Conservation (phyloP, 768 basidiomycete species). For the Leccinum subgranulosum region DNA sequence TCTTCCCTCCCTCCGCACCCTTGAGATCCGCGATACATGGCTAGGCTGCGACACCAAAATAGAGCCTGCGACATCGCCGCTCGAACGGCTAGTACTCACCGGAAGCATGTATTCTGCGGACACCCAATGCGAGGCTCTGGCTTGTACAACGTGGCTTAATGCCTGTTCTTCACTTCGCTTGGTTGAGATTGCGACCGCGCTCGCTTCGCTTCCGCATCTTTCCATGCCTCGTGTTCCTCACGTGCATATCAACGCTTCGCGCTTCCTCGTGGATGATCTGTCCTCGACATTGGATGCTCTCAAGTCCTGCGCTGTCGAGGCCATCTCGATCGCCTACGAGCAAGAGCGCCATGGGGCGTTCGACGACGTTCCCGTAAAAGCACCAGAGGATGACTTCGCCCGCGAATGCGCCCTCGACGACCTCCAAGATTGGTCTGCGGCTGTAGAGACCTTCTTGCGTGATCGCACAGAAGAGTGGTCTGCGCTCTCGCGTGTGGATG, state of each 20-base stretch:
- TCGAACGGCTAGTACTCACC: constrained; percentile 26
- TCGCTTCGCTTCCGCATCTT: constrained; percentile 12
- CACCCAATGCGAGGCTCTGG: constrained; percentile 16
- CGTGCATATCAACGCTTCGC: constrained; percentile 28
- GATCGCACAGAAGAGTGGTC: constrained; percentile 18
- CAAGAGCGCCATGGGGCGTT: constrained; percentile 1
- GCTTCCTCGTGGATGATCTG: constrained; percentile 21
- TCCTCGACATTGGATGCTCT: constrained; percentile 20
- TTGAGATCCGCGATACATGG: constrained; percentile 68
- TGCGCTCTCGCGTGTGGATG: constrained; percentile 13
- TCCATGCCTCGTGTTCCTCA: constrained; percentile 13
- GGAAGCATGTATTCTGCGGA: constrained; percentile 30
- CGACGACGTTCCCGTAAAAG: constrained; percentile 1
- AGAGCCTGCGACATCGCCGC: constrained; percentile 1
- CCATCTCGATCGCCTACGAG: constrained; percentile 24
- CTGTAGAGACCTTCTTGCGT: constrained; percentile 19
- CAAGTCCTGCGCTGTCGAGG: constrained; percentile 13
- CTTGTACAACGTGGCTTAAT: constrained; percentile 24
- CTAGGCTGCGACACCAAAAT: constrained; percentile 43
- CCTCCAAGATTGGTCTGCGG: constrained; percentile 26
- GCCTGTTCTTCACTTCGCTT: constrained; percentile 21
- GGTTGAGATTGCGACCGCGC: constrained; percentile 22
- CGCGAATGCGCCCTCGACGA: constrained; percentile 32
- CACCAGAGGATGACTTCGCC: constrained; percentile 18
- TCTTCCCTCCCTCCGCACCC: constrained; percentile 56